These are phyloP conservation scores for Neobulgaria alba DNA, from an alignment of 2,329 filamentous ascomycete species.

Conservation along the genomic window DNA sequence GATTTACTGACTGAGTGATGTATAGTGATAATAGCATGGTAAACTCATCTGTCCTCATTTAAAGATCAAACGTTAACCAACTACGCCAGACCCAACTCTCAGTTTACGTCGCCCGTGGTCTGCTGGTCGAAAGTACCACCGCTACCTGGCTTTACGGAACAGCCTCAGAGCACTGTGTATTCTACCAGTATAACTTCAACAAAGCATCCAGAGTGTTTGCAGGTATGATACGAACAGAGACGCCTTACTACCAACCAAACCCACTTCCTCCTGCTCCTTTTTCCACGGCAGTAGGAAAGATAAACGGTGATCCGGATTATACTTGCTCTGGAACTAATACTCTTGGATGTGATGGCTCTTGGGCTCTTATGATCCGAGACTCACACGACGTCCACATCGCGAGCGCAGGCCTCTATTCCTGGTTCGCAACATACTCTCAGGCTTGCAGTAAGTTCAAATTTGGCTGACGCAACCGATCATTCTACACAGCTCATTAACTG, in stretches of 20 bases:
- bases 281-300: conserved; percentile 24
- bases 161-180: conserved; percentile 53
- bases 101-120: conserved; percentile 53
- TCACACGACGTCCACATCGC: neutral
- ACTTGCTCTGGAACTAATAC: neutral
- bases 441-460: too few relatives aligned
- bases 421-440: neutral
- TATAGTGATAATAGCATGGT: neutral
- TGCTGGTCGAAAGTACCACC: conserved; percentile 13
- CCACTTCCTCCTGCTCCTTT: conserved; percentile 45
- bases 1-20: too few relatives aligned
- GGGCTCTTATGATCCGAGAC: neutral
- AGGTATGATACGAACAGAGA: conserved; percentile 60
- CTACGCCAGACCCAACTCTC: conserved; percentile 48
- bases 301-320: conserved; percentile 37
- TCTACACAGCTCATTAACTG: too few relatives aligned
- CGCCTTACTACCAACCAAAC: conserved; percentile 60
- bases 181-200: conserved; percentile 62
- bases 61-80: neutral
- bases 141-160: conserved; percentile 55
- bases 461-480: too few relatives aligned
- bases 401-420: neutral
- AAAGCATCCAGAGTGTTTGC: conserved; percentile 52
- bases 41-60: conserved; percentile 4
- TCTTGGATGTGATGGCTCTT: neutral